These are phyloP conservation scores for Flagelloscypha sp. DNA, from an alignment of 768 basidiomycete genomes.

Conservation along the genomic window DNA sequence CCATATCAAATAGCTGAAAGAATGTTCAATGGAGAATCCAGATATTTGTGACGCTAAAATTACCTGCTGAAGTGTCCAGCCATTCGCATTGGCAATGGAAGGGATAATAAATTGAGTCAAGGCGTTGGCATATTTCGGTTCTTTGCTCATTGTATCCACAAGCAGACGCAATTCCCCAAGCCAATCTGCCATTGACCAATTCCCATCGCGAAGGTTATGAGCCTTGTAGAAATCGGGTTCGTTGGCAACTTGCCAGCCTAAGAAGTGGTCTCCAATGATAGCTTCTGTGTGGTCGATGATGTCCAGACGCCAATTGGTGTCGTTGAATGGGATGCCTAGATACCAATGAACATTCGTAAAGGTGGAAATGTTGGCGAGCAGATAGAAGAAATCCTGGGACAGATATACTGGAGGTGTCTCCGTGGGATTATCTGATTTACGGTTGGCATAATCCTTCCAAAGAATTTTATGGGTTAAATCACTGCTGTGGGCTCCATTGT, in stretches of 20 bases:
- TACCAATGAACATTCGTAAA: conserved; percentile 60
- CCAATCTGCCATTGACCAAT: no score
- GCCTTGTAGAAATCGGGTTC: conserved; percentile 31
- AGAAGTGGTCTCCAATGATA: conserved; percentile 24
- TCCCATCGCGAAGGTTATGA: conserved; percentile 13
- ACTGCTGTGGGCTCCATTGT: no score
- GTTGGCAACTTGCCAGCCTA: conserved; percentile 30
- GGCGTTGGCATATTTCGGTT: no score
- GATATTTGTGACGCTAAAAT: conserved; percentile 38
- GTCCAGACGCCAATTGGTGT: conserved; percentile 34
- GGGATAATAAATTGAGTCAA: no score
- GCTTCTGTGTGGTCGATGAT: conserved; percentile 22
- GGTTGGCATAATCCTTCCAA: no score
- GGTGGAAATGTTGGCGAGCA: conserved; percentile 50
- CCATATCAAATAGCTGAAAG: conserved; percentile 23
- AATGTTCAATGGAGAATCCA: conserved; percentile 29
- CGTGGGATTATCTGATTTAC: no score
- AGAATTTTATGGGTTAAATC: no score
- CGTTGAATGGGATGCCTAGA: conserved; percentile 61
- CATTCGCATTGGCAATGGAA: no score
- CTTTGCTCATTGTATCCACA: no score
- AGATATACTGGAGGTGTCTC: conserved; percentile 61
- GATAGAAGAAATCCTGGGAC: conserved; percentile 57
- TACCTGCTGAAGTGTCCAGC: conserved; percentile 33
- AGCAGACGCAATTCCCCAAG: no score